Evolutionary conservation across 768 basidiomycete species (phyloP).

Genomic region (Trametes maxima): DNA sequence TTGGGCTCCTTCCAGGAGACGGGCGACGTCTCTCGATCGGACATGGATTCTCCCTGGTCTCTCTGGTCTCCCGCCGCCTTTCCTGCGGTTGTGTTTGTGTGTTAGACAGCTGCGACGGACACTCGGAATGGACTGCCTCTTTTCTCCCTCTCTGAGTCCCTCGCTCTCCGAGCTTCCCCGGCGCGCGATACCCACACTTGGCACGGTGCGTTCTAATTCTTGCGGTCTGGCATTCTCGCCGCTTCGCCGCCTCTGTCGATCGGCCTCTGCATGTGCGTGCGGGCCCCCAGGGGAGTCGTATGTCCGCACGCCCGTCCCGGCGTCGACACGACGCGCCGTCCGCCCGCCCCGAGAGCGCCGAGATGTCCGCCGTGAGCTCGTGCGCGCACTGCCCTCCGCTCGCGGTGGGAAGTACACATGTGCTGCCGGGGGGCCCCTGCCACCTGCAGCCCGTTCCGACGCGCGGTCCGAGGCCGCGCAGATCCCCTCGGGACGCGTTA

Average conservation of each 20-base stretch:
- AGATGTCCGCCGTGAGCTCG: slow-evolving; percentile 9
- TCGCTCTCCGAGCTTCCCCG: neutral
- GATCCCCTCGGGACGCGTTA: slow-evolving; percentile 4
- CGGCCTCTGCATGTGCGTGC: neutral
- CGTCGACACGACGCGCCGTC: neutral
- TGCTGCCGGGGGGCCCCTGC: neutral
- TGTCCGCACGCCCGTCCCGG: neutral
- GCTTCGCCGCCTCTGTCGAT: neutral
- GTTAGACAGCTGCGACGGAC: slow-evolving; percentile 16
- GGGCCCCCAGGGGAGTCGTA: neutral
- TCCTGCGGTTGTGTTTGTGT: slow-evolving; percentile 2
- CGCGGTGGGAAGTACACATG: slow-evolving; percentile 9
- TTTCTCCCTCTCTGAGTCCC: neutral
- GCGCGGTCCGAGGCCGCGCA: neutral
- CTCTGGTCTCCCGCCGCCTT: neutral
- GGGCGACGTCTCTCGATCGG: neutral
- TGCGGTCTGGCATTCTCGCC: neutral
- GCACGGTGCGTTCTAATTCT: neutral
- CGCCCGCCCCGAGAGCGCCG: neutral
- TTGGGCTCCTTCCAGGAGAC: neutral
- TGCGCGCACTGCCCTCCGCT: slow-evolving; percentile 6
- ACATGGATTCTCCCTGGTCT: neutral
- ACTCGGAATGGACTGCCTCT: slow-evolving; percentile 3
- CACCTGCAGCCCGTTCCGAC: neutral
- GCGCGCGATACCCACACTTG: neutral